Conservation (phyloP, 768 basidiomycete species). For the Tricholoma matsutake region DNA sequence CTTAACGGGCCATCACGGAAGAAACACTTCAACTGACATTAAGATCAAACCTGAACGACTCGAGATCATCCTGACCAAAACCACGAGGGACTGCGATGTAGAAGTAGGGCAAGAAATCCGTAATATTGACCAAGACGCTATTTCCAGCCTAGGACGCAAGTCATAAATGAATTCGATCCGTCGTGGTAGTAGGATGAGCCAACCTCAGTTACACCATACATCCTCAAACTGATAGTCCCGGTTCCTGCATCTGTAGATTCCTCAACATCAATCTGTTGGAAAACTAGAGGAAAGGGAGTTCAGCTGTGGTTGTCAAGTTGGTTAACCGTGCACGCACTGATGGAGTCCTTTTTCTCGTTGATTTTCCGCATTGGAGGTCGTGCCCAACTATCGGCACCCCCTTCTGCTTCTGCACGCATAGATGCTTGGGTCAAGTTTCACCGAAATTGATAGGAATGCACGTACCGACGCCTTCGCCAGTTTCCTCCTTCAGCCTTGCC, state of each 20-base stretch:
- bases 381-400: constrained; percentile 74
- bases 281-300: constrained; percentile 48
- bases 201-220: constrained; percentile 93
- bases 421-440: not conserved
- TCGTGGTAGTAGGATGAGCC: not conserved
- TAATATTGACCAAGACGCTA: constrained; percentile 83
- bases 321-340: constrained; percentile 47
- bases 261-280: constrained; percentile 96
- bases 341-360: constrained; percentile 58
- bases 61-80: constrained; percentile 65
- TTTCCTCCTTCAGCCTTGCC: constrained; percentile 56
- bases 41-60: constrained; percentile 60
- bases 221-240: constrained; percentile 46
- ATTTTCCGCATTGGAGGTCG: constrained; percentile 57
- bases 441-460: not conserved
- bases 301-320: not conserved
- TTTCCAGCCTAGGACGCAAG: constrained; percentile 60
- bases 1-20: not conserved
- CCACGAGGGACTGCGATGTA: constrained; percentile 87
- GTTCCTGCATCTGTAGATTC: constrained; percentile 46
- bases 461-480: constrained; percentile 42
- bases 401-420: constrained; percentile 57
- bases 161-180: not conserved
- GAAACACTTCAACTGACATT: constrained; percentile 55
- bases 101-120: constrained; percentile 88